phyloP scores from a whole-genome alignment of 2,329 filamentous ascomycete species.

The Colletotrichum coccodes region DNA sequence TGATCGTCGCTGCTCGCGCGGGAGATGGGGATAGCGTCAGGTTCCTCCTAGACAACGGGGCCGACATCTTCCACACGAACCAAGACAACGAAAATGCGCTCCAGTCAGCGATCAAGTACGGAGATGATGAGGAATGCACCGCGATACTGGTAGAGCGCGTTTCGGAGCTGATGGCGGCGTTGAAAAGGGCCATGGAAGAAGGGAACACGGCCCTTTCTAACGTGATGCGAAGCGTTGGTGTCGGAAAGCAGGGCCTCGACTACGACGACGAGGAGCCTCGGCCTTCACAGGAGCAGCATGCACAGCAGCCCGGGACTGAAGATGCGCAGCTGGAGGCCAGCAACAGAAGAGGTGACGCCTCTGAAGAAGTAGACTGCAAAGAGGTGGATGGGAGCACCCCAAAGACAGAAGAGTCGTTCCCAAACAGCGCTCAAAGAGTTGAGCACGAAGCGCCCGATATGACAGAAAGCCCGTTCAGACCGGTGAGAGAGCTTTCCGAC shows the following conservation, averaged over 20 bases:
- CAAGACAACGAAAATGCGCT: conserved; percentile 42
- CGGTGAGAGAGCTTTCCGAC: not conserved
- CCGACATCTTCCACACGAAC: conserved; percentile 46
- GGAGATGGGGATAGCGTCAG: conserved; percentile 46
- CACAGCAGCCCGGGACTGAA: not conserved
- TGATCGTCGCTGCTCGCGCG: conserved; percentile 47
- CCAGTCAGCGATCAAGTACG: conserved; percentile 39
- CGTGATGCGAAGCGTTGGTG: conserved; percentile 40
- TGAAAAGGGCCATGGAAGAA: conserved; percentile 42
- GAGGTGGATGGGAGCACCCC: not conserved
- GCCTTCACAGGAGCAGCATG: conserved; percentile 25
- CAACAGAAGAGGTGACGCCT: not conserved
- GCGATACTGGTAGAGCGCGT: conserved; percentile 42
- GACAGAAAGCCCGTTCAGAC: conserved; percentile 3
- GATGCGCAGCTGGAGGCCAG: not conserved
- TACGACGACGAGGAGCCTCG: conserved; percentile 39
- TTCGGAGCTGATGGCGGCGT: conserved; percentile 40
- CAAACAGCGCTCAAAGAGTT: not conserved
- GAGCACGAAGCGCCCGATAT: not conserved
- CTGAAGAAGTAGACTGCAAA: not conserved
- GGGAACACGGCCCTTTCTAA: conserved; percentile 41
- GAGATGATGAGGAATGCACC: conserved; percentile 41
- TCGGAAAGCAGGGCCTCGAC: conserved; percentile 39
- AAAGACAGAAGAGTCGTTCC: conserved; percentile 13
- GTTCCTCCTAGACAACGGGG: conserved; percentile 46